Evolutionary conservation across 208 protist species (phyloP), one percentile per base, ranked within the genome.

Genomic region (Leishmania gerbilli): DNA sequence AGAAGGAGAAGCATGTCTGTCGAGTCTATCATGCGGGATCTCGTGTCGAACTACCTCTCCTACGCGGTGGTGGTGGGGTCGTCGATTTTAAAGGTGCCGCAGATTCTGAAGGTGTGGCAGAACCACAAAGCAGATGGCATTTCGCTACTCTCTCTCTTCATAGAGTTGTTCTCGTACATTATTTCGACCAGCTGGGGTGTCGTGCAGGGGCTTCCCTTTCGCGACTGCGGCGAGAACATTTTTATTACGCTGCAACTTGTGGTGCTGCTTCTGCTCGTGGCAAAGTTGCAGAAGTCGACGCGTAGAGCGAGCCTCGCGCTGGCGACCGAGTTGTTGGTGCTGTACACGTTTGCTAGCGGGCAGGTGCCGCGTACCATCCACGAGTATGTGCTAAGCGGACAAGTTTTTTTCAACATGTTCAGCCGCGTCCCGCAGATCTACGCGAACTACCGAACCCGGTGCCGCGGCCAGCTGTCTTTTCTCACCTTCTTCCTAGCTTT

Each of bases 401-500:
- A 94, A 65, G 92, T 97, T 76, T 60, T 96, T 27, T 80, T 96
- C 60, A 93, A 87, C 74, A 84, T 96, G 76, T 80, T 81, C 53
- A 96, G 92, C 77, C 90, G 93, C 49, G 85, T 96, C 51, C 94
- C 94, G 60, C 94, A 97, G 76, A 96, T 97, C 67, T 56, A 91
- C 55, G 81, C 90, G 40, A 96, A 95, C 84, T 85, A 91, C 82
- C 81, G 75, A 37, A 95, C 92, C 69, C 71, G 86, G 55, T 93
- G 87, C 51, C 95, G 89, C 8, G 94, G 94, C 3, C 86, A 93
- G 71, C 85, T 96, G 6, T 93, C 94, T n/a, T 94, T 95, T 67
- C 81, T 94, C 40, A 97, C 94, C 58, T 97, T 91, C 87, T 97
- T 95, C 69, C 72, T 97, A 19, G 92, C 90, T 15, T 93, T 95